phyloP scores from a whole-genome alignment of 345 rosid species.

The Sisymbrium irio region DNA sequence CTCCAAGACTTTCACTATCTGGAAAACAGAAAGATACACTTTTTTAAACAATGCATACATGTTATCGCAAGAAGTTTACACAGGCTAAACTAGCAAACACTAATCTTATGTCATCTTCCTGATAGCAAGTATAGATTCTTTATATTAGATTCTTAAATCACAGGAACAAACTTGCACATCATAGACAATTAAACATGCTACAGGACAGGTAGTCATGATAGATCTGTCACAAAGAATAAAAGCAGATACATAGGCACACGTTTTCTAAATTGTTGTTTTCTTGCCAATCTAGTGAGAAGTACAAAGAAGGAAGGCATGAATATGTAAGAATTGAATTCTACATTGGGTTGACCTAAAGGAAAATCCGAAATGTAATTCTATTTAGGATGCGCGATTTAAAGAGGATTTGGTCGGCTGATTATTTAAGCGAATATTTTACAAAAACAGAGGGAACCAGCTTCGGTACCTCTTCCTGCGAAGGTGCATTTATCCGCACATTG shows the following conservation, averaged over 20 bases:
- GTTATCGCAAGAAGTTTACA: background rate
- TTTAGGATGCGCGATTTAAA: background rate
- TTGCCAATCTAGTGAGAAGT: background rate
- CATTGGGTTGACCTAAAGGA: background rate
- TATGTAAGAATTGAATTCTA: background rate
- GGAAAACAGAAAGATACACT: constrained; percentile 16
- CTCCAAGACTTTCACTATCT: constrained; percentile 82
- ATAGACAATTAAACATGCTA: background rate
- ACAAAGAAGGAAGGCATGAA: background rate
- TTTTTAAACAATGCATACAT: background rate
- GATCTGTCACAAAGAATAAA: background rate
- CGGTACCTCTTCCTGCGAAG: constrained; percentile 80
- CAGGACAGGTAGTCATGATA: background rate
- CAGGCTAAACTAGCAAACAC: background rate
- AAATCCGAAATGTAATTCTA: background rate
- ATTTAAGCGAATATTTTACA: background rate
- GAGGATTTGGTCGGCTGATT: background rate
- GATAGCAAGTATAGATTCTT: constrained; percentile 1
- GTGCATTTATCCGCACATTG: constrained; percentile 82
- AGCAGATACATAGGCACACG: background rate
- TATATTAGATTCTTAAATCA: background rate
- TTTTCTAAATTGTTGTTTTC: background rate
- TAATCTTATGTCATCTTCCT: constrained; percentile 4
- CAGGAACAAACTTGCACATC: background rate
- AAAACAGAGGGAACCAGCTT: background rate